Conservation (phyloP, 257 asterid genomes). For the Petrea volubilis region DNA sequence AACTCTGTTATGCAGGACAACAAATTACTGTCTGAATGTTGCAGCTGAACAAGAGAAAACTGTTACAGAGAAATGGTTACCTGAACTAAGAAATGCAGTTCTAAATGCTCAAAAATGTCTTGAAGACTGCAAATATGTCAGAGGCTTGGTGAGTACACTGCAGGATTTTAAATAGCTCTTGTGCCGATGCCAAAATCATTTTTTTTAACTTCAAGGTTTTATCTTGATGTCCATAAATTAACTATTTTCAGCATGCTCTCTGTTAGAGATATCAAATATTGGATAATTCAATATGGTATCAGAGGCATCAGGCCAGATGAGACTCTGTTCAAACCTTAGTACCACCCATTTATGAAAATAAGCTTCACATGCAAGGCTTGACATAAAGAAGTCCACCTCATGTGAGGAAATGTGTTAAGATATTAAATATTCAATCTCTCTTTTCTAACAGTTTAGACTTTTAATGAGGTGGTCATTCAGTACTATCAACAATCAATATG, state of each 20-base stretch:
- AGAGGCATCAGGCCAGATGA: too few species aligned
- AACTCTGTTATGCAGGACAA: constrained; percentile 63
- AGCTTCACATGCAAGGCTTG: too few species aligned
- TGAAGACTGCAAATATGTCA: constrained; percentile 88
- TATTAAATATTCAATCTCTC: too few species aligned
- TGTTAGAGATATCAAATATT: too few species aligned
- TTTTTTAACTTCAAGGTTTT: constrained; percentile 2
- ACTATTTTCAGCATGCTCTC: background rate
- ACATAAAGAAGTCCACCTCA: too few species aligned
- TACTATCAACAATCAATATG: too few species aligned
- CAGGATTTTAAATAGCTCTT: background rate
- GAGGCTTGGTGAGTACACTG: constrained; percentile 84
- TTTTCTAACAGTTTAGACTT: too few species aligned
- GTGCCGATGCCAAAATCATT: background rate
- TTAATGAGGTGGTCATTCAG: too few species aligned
- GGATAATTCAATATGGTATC: too few species aligned
- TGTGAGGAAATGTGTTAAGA: too few species aligned
- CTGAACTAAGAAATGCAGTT: constrained; percentile 74
- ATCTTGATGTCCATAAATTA: constrained; percentile 10
- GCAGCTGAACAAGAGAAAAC: constrained; percentile 94
- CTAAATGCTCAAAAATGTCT: constrained; percentile 81
- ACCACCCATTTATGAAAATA: too few species aligned
- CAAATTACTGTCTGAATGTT: constrained; percentile 78
- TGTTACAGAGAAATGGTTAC: constrained; percentile 80
- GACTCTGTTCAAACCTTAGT: too few species aligned